phyloP scores from a whole-genome alignment of 805 yeast genomes.

The Torulaspora gathmanii region DNA sequence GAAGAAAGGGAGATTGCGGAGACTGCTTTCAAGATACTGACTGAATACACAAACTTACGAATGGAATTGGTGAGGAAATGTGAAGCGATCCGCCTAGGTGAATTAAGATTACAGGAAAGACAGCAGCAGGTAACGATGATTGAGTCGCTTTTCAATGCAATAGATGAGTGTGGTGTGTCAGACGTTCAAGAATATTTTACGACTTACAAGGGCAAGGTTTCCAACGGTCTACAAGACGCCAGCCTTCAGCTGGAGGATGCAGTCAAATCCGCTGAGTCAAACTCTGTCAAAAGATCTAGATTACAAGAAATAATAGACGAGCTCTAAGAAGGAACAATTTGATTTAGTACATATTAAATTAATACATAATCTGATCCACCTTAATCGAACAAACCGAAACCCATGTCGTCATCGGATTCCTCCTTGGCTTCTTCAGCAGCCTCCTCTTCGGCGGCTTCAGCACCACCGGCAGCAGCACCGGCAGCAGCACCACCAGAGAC shows the following conservation, averaged over 20 bases:
- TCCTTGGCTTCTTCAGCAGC: conserved; percentile 49
- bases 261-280: conserved; percentile 12
- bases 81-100: conserved; percentile 18
- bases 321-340: conserved; percentile 5
- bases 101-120: conserved; percentile 4
- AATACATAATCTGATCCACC: conserved; percentile 10
- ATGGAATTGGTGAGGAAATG: conserved; percentile 19
- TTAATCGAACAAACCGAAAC: conserved; percentile 73
- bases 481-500: conserved; percentile 54
- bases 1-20: conserved; percentile 12
- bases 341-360: conserved; percentile 5
- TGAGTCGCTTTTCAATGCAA: conserved; percentile 7
- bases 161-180: conserved; percentile 3
- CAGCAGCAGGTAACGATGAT: conserved; percentile 10
- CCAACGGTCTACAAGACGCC: conserved; percentile 15
- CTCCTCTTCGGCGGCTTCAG: conserved; percentile 53
- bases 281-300: not conserved
- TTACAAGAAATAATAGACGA: conserved; percentile 3
- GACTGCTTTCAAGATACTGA: conserved; percentile 14
- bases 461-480: conserved; percentile 52
- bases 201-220: conserved; percentile 11
- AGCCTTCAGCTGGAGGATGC: conserved; percentile 17
- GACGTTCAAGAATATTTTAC: conserved; percentile 14
- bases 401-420: conserved; percentile 67
- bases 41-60: conserved; percentile 27